A percentile compares a stretch with the other conserved stretches of the same genome.
phyloP scores from a whole-genome alignment of 2,329 filamentous ascomycete species.

The Penicillium nordicum region DNA sequence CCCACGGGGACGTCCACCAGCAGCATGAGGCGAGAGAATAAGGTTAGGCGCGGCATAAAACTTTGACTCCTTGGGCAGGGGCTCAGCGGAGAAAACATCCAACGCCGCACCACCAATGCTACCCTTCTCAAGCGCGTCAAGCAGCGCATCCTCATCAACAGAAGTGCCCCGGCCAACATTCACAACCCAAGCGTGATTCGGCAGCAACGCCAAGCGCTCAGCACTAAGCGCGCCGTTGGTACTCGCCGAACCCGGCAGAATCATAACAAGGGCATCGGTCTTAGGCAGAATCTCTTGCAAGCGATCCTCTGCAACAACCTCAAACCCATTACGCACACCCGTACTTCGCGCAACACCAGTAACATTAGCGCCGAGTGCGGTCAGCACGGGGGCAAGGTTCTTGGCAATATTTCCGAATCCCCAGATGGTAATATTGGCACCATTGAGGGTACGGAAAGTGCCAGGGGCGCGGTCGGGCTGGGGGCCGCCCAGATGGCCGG shows the following conservation, averaged over 20 bases:
- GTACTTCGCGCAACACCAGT: slow-evolving; percentile 55
- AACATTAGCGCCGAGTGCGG: slow-evolving; percentile 56
- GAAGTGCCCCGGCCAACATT: slow-evolving; percentile 24
- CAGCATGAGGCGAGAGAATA: slow-evolving; percentile 23
- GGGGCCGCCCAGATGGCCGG: slow-evolving; percentile 59
- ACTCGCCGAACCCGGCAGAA: slow-evolving; percentile 57
- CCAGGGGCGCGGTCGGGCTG: slow-evolving; percentile 45
- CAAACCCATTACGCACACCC: slow-evolving; percentile 57
- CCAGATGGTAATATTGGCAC: slow-evolving; percentile 60
- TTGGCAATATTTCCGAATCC: slow-evolving; percentile 67
- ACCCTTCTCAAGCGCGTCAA: slow-evolving; percentile 20
- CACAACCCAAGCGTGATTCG: slow-evolving; percentile 46
- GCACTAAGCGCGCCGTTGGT: slow-evolving; percentile 56
- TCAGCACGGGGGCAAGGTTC: slow-evolving; percentile 54
- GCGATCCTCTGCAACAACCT: slow-evolving; percentile 56
- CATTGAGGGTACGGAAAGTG: slow-evolving; percentile 58
- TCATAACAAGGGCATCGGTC: slow-evolving; percentile 67
- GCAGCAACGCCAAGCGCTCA: slow-evolving; percentile 52
- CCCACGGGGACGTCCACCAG: slow-evolving; percentile 49
- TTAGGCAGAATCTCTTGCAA: slow-evolving; percentile 53
- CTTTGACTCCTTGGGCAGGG: slow-evolving; percentile 19
- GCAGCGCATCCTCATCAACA: slow-evolving; percentile 22
- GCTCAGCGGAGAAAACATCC: slow-evolving; percentile 23
- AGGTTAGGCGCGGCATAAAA: slow-evolving; percentile 23
- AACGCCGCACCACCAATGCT: slow-evolving; percentile 21